Percentiles rank a stretch among this genome's conserved stretches.
Conservation (phyloP, 768 basidiomycete species). For the Floccularia luteovirens region DNA sequence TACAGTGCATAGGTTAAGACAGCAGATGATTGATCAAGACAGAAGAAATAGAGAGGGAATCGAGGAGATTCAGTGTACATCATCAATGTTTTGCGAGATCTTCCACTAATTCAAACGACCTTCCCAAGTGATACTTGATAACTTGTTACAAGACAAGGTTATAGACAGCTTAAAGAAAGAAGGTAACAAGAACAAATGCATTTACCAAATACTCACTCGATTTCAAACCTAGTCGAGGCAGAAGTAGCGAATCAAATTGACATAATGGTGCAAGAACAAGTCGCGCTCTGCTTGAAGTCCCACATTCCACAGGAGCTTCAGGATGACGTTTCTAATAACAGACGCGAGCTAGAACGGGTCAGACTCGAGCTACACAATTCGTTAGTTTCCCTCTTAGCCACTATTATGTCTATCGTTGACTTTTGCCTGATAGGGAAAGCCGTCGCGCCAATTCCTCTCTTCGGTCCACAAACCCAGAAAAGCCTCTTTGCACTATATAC, state of each 20-base stretch:
- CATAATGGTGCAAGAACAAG: conserved; percentile 39
- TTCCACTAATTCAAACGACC: not conserved
- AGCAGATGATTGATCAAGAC: conserved; percentile 36
- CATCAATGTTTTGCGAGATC: not conserved
- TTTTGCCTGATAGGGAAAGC: conserved; percentile 36
- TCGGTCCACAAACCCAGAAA: conserved; percentile 29
- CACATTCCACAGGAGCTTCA: conserved; percentile 43
- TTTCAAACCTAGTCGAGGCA: conserved; percentile 29
- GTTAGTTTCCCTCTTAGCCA: conserved; percentile 25
- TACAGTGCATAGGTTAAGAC: too few relatives aligned
- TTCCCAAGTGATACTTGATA: conserved; percentile 35
- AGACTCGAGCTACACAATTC: conserved; percentile 46
- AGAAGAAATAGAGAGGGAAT: conserved; percentile 32
- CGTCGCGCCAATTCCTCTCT: conserved; percentile 44
- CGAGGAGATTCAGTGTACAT: conserved; percentile 41
- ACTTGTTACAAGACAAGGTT: conserved; percentile 34
- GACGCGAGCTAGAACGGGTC: conserved; percentile 35
- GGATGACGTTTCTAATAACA: conserved; percentile 35
- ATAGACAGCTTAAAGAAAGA: conserved; percentile 34
- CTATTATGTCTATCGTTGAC: not conserved
- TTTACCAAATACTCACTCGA: conserved; percentile 2
- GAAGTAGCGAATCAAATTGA: conserved; percentile 43
- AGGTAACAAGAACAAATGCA: conserved; percentile 22
- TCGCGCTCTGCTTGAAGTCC: conserved; percentile 34
- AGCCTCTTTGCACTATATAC: conserved; percentile 37